phyloP scores from a whole-genome alignment of 2,329 filamentous ascomycete genomes.

The Parascedosporium putredinis region DNA sequence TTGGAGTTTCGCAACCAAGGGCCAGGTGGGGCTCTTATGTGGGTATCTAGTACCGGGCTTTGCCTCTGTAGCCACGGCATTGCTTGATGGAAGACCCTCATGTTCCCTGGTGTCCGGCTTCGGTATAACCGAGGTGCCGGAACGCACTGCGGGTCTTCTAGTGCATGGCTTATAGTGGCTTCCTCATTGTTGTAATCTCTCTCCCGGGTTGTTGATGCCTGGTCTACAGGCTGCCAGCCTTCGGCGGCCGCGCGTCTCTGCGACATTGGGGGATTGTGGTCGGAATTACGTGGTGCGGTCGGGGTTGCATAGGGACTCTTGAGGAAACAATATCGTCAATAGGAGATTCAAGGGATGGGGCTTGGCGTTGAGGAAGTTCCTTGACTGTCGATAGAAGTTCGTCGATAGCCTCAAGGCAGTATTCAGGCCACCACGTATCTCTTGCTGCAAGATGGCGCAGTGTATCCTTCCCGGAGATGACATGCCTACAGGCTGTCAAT shows the following conservation, averaged over 20 bases:
- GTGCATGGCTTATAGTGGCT: too few species aligned
- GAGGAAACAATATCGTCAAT: not conserved
- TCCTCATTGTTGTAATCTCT: too few species aligned
- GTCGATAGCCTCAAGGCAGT: constrained; percentile 21
- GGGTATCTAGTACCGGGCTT: not conserved
- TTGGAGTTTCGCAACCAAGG: not conserved
- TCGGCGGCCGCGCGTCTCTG: too few species aligned
- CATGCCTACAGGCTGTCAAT: constrained; percentile 15
- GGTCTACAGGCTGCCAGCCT: too few species aligned
- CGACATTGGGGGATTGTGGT: not conserved
- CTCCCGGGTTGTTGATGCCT: too few species aligned
- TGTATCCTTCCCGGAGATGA: constrained; percentile 18
- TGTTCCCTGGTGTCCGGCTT: not conserved
- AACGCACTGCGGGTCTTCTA: too few species aligned
- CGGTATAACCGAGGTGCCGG: too few species aligned
- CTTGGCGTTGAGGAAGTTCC: constrained; percentile 15
- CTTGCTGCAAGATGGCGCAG: constrained; percentile 18
- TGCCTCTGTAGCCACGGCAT: not conserved
- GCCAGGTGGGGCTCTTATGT: too few species aligned
- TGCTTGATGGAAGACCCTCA: too few species aligned
- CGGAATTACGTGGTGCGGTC: not conserved
- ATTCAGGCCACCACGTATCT: constrained; percentile 23
- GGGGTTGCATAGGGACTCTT: not conserved
- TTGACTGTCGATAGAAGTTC: constrained; percentile 20
- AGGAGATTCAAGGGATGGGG: not conserved